phyloP scores from a whole-genome alignment of 768 basidiomycete genomes.

The Lactifluus rugatus region DNA sequence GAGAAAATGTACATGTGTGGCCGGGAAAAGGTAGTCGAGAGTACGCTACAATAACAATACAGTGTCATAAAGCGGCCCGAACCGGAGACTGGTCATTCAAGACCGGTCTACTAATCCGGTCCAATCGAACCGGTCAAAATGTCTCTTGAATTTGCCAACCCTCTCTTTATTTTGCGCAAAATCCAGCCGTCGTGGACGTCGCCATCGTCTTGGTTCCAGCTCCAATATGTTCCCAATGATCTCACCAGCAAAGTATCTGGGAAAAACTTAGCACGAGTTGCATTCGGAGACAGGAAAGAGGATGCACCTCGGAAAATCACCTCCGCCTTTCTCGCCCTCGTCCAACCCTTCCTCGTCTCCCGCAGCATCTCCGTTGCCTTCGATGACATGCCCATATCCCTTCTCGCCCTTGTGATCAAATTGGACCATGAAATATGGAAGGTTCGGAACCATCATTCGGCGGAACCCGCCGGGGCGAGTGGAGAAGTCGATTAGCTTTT shows the following conservation, averaged over 20 bases:
- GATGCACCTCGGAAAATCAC: conserved; percentile 78
- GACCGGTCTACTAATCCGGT: conserved; percentile 54
- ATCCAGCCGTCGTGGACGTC: conserved; percentile 69
- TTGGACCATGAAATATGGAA: conserved; percentile 98
- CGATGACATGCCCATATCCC: conserved; percentile 97
- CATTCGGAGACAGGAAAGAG: not conserved
- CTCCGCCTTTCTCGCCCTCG: conserved; percentile 84
- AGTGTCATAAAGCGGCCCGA: no score
- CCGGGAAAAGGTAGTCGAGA: no score
- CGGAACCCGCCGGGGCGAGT: conserved; percentile 87
- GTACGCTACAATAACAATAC: not conserved
- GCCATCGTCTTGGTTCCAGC: conserved; percentile 78
- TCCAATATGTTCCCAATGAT: conserved; percentile 90
- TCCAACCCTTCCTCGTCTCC: conserved; percentile 60
- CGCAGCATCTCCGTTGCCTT: conserved; percentile 65
- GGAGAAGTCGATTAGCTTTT: conserved; percentile 92
- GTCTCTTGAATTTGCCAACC: conserved; percentile 56
- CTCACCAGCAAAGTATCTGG: conserved; percentile 88
- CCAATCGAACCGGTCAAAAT: conserved; percentile 77
- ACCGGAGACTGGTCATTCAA: not conserved
- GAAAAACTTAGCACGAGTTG: not conserved
- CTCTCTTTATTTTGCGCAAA: conserved; percentile 59
- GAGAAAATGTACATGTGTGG: conserved; percentile 5
- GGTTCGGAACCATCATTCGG: conserved; percentile 88
- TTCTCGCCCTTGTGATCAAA: conserved; percentile 98